Conservation (phyloP, 306 rosid species). For the Spatholobus suberectus region DNA sequence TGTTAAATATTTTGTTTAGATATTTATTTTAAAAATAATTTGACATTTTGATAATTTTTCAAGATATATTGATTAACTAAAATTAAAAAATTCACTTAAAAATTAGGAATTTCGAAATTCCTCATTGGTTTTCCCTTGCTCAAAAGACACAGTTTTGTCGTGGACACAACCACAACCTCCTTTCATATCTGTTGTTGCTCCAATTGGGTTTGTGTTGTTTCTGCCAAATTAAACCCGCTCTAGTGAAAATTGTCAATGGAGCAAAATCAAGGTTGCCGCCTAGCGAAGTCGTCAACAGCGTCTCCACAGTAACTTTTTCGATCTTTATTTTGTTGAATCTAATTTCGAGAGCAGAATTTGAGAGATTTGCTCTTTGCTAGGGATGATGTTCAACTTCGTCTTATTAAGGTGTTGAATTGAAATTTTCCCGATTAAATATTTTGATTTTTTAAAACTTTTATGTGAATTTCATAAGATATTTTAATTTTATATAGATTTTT, state of each 20-base stretch:
- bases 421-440: neutral
- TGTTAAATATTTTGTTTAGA: too few species aligned
- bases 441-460: neutral
- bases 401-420: too few species aligned
- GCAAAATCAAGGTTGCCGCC: conserved; percentile 59
- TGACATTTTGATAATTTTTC: too few species aligned
- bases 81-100: too few species aligned
- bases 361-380: conserved; percentile 79
- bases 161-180: conserved; percentile 26
- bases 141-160: too few species aligned
- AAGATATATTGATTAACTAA: too few species aligned
- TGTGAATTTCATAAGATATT: neutral
- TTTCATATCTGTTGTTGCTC: conserved; percentile 53
- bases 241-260: conserved; percentile 47
- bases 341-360: conserved; percentile 75
- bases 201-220: conserved; percentile 57
- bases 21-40: too few species aligned
- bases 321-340: neutral
- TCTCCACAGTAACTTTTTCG: conserved; percentile 58
- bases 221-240: conserved; percentile 70
- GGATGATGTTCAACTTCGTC: conserved; percentile 82
- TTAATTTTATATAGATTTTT: too few species aligned
- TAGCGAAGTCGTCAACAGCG: conserved; percentile 61
- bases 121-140: too few species aligned
- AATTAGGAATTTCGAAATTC: too few species aligned